These are phyloP conservation scores for Hypoxylon rubiginosum DNA, from an alignment of 2,329 filamentous ascomycete genomes.

Conservation along the genomic window DNA sequence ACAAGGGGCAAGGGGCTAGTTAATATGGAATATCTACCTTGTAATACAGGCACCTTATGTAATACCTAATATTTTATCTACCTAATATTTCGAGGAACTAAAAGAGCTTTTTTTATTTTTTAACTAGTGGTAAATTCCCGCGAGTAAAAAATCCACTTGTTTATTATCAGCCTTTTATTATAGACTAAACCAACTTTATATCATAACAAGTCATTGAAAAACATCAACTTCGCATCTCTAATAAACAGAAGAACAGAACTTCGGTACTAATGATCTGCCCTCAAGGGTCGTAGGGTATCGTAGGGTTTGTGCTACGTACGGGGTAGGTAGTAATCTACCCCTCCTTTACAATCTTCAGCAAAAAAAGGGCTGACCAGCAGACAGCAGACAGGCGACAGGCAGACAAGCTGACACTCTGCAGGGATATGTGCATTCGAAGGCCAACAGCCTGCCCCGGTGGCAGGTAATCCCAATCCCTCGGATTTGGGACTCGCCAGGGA, in stretches of 20 bases:
- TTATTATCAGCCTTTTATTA: conserved; percentile 11
- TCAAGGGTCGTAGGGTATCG: not conserved
- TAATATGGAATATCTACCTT: too few relatives aligned
- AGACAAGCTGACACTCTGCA: conserved; percentile 28
- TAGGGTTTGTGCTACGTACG: conserved; percentile 8
- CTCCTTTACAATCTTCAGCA: conserved; percentile 2
- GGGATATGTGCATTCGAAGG: conserved; percentile 19
- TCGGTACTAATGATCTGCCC: not conserved
- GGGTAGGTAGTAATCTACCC: conserved; percentile 6
- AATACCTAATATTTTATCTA: not conserved
- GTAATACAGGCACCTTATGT: conserved; percentile 1
- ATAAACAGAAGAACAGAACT: not conserved
- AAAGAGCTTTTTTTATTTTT: too few relatives aligned
- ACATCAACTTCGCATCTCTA: not conserved
- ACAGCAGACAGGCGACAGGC: too few relatives aligned
- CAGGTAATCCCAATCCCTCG: conserved; percentile 21
- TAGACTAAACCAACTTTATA: conserved; percentile 4
- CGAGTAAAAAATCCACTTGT: conserved; percentile 21
- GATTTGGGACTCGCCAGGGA: conserved; percentile 18
- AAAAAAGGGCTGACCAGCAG: too few relatives aligned
- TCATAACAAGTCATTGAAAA: conserved; percentile 14
- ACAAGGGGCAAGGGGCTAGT: conserved; percentile 13
- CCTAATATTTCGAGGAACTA: conserved; percentile 1
- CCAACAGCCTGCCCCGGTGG: conserved; percentile 8
- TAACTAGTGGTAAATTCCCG: conserved; percentile 30